Evolutionary conservation across 192 early-diverging fungal genomes (phyloP).

Genomic region (Coemansia sp.): DNA sequence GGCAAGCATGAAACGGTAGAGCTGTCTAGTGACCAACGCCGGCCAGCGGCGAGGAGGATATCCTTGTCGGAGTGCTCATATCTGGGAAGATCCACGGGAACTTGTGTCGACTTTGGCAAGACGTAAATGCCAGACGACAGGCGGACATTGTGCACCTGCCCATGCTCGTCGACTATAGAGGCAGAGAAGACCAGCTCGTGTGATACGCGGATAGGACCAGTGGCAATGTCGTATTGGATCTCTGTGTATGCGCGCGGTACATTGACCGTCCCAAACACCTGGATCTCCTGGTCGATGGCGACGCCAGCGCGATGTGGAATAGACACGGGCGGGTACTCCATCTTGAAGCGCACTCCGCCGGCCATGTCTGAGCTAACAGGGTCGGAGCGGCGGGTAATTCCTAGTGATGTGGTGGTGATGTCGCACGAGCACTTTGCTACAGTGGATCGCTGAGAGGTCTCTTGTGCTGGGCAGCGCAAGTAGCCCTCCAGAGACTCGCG

Average conservation of each 20-base stretch:
- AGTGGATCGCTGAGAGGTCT: conserved; percentile 13
- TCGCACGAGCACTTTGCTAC: conserved; percentile 29
- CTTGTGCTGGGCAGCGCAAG: conserved; percentile 19
- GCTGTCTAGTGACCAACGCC: conserved; percentile 17
- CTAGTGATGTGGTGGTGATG: conserved; percentile 9
- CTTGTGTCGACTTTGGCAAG: conserved; percentile 17
- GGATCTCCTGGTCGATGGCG: conserved; percentile 50
- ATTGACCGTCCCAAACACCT: conserved; percentile 23
- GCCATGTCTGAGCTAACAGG: neutral
- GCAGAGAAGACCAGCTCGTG: conserved; percentile 44
- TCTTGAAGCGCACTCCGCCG: conserved; percentile 12
- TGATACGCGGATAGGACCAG: conserved; percentile 39
- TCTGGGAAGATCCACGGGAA: conserved; percentile 30
- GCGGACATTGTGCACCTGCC: conserved; percentile 48
- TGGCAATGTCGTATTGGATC: conserved; percentile 45
- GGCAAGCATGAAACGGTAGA: neutral
- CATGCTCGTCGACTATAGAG: conserved; percentile 39
- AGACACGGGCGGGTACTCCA: conserved; percentile 22
- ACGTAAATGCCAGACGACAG: conserved; percentile 44
- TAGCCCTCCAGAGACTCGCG: conserved; percentile 39
- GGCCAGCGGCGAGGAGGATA: conserved; percentile 37
- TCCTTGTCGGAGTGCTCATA: conserved; percentile 49
- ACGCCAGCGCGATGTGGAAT: conserved; percentile 26
- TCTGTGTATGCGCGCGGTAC: conserved; percentile 32
- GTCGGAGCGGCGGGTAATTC: neutral